Percentiles rank a stretch among this genome's conserved stretches.
phyloP scores from a whole-genome alignment of 75 land plant genomes.

The Selaginella moellendorffii region DNA sequence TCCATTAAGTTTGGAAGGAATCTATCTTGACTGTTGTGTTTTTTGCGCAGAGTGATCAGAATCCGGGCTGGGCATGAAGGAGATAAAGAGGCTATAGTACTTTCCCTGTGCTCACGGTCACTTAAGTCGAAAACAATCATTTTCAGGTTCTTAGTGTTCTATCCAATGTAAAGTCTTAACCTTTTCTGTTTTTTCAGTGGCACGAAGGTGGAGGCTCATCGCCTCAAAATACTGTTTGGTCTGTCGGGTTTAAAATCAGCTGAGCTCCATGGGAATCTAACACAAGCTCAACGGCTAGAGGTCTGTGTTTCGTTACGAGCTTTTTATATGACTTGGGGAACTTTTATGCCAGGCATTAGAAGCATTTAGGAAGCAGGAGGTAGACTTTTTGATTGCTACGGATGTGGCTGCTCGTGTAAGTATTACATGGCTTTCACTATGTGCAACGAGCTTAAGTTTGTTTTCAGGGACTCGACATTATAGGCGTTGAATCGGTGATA shows the following conservation, averaged over 20 bases:
- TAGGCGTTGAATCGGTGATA: conserved; percentile 90
- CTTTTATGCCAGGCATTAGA: conserved; percentile 63
- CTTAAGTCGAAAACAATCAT: conserved; percentile 80
- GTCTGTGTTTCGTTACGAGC: conserved; percentile 32
- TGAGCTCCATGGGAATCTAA: conserved; percentile 96
- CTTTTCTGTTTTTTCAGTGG: conserved; percentile 74
- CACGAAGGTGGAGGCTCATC: conserved; percentile 83
- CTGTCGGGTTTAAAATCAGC: conserved; percentile 81
- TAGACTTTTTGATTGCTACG: conserved; percentile 91
- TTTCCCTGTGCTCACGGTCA: conserved; percentile 68
- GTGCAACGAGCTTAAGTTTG: conserved; percentile 21
- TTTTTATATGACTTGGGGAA: background rate
- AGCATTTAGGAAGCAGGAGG: conserved; percentile 79
- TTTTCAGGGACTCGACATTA: conserved; percentile 87
- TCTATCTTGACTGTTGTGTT: background rate
- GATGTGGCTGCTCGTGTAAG: conserved; percentile 99
- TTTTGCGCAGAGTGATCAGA: conserved; percentile 68
- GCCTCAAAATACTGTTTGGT: conserved; percentile 87
- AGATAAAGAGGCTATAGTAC: conserved; percentile 81
- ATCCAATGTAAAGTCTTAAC: too few species aligned
- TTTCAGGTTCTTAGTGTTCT: conserved; percentile 45
- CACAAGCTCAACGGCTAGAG: conserved; percentile 90
- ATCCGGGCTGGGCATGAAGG: conserved; percentile 70
- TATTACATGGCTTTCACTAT: background rate
- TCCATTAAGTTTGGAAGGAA: background rate